phyloP scores from a whole-genome alignment of 2,329 filamentous ascomycete species.

The Neoarthrinium moseri region DNA sequence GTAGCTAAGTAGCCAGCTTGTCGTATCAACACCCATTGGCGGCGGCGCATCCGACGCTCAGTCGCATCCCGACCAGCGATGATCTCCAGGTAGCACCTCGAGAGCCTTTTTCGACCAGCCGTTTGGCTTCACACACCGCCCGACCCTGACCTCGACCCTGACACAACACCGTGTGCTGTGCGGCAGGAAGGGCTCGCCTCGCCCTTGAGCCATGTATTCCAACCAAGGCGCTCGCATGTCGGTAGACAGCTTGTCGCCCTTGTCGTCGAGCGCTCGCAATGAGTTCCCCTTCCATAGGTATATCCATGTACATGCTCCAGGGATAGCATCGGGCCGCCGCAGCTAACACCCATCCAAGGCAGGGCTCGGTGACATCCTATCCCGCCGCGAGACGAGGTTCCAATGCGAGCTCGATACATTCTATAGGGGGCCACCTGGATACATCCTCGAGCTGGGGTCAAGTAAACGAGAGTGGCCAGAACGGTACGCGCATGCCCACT shows the following conservation, averaged over 20 bases:
- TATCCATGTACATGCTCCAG: too few relatives aligned
- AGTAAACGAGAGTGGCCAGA: slow-evolving; percentile 73
- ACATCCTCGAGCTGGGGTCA: slow-evolving; percentile 55
- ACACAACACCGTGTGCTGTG: too few relatives aligned
- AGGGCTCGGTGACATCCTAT: slow-evolving; percentile 45
- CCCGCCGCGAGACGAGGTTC: slow-evolving; percentile 68
- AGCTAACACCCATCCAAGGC: slow-evolving; percentile 26
- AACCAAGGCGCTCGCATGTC: slow-evolving; percentile 61
- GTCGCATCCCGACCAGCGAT: slow-evolving; percentile 36
- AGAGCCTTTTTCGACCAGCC: slow-evolving; percentile 34
- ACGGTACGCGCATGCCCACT: slow-evolving; percentile 56
- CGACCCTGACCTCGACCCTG: too few relatives aligned
- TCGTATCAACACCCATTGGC: slow-evolving; percentile 11
- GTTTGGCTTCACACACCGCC: too few relatives aligned
- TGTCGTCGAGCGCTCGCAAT: slow-evolving; percentile 48
- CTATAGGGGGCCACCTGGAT: slow-evolving; percentile 81
- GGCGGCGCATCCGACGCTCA: slow-evolving; percentile 15
- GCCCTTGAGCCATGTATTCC: slow-evolving; percentile 53
- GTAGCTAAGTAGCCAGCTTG: not conserved
- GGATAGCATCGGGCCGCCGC: slow-evolving; percentile 21
- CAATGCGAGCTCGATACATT: slow-evolving; percentile 82
- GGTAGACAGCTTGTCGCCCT: slow-evolving; percentile 61
- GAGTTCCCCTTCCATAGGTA: slow-evolving; percentile 64
- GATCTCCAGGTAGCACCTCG: slow-evolving; percentile 47
- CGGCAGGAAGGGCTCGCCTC: not conserved